Evolutionary conservation across 495 filamentous ascomycete species (phyloP).

Genomic region (Neurospora tetrasperma): DNA sequence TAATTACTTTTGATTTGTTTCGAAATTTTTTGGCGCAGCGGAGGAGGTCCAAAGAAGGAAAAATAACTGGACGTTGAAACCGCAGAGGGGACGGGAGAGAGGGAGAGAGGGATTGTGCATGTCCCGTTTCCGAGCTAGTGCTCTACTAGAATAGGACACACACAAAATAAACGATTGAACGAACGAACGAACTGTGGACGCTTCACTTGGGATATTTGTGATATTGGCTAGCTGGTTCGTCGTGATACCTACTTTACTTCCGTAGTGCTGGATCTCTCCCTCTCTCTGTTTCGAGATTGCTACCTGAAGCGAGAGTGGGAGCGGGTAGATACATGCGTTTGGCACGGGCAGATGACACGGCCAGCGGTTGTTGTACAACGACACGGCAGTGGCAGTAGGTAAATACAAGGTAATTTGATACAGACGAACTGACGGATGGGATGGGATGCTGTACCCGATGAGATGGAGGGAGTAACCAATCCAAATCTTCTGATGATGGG

Average conservation of each 20-base stretch:
- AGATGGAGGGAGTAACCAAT: background rate
- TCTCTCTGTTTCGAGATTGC: too few species aligned
- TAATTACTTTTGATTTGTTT: constrained; percentile 22
- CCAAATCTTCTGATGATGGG: background rate
- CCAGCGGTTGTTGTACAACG: background rate
- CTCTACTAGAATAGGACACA: too few species aligned
- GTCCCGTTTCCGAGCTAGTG: background rate
- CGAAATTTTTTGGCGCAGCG: too few species aligned
- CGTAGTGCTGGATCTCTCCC: too few species aligned
- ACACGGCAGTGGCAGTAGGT: background rate
- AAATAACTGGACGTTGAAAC: too few species aligned
- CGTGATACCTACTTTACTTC: too few species aligned
- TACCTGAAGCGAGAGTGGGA: background rate
- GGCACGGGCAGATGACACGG: background rate
- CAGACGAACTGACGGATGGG: background rate
- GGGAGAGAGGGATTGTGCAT: background rate
- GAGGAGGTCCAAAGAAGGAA: too few species aligned
- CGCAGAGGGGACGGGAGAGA: too few species aligned
- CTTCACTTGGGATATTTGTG: too few species aligned
- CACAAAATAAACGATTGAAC: too few species aligned
- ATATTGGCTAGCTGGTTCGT: too few species aligned
- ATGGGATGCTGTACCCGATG: background rate
- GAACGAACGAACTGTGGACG: too few species aligned
- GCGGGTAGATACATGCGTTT: background rate
- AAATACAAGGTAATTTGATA: background rate